Evolutionary conservation across 306 rosid genomes (phyloP), one percentile per base, ranked within the genome.

Genomic region (Chamaecrista fasciculata): DNA sequence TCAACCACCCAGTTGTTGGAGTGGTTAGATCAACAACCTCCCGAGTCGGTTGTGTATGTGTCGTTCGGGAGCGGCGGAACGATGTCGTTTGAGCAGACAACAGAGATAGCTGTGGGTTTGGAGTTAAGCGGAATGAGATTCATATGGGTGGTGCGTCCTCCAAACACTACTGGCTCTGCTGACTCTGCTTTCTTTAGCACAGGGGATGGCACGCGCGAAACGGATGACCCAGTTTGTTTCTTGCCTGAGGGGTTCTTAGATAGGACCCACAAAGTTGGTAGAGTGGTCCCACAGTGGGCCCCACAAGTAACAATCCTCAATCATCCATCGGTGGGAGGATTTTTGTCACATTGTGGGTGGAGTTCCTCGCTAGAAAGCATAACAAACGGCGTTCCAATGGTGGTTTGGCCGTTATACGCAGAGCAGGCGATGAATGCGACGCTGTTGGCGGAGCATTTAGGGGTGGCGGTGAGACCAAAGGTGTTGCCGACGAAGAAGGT

Each of bases 21-120:
- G 3, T 87, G 97, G 95, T 76, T 87, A 0, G 87, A 87, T 31
- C 15, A 59, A 9, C 95, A 87, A 34, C 85, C 87, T 0, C 11
- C 0, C 0, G 75, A 86, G 20, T 87, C 97, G 0, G 88, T 87
- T 42, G 3, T 90, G 19, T 84, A 80, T 23, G 85, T 90, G 10
- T 86, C 87, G 0, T 80, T 90, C 15, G 91, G 96, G 2, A 90
- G 91, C 9, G 96, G 95, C 0, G 96, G 95, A 8, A 77, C 80
- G 2, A 0, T 90, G 28, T 66, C 85, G 20, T 16, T 0, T n/a
- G 84, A 90, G 43, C 95, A 90, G 25, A 76, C 67, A 70, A 77
- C 7, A 0, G 90, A 90, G 62, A 5, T 86, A 37, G 97, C 97
- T 0, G 84, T 58, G 72, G 95, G 95, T 4, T 77, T 90, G 79